Evolutionary conservation across 2,329 filamentous ascomycete species (phyloP).

Genomic region (Byssoonygena ceratinophila): DNA sequence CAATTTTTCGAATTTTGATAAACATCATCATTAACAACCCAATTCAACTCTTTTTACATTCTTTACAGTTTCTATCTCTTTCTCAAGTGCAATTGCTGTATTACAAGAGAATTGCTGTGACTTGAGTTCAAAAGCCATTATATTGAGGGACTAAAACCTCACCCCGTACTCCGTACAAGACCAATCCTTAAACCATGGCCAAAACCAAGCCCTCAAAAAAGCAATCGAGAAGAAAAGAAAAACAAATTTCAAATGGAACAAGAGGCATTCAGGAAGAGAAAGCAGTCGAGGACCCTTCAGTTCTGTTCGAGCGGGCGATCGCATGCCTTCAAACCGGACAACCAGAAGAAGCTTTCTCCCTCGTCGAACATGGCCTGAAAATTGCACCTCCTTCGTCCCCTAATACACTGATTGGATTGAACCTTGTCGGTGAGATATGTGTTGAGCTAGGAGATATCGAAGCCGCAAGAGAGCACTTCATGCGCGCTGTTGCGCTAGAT

Average conservation of each 20-base stretch:
- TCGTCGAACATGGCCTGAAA: constrained; percentile 45
- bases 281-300: constrained; percentile 42
- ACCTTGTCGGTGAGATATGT: constrained; percentile 68
- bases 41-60: neutral
- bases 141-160: neutral
- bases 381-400: constrained; percentile 26
- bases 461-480: constrained; percentile 60
- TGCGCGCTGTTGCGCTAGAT: constrained; percentile 64
- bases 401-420: constrained; percentile 49
- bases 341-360: constrained; percentile 46
- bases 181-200: constrained; percentile 35
- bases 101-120: neutral
- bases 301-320: constrained; percentile 48
- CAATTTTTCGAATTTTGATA: neutral
- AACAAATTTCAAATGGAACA: constrained; percentile 36
- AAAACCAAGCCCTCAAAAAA: constrained; percentile 44
- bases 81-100: neutral
- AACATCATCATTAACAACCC: neutral
- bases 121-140: neutral
- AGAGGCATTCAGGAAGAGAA: constrained; percentile 32
- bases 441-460: constrained; percentile 75
- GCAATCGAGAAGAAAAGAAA: constrained; percentile 32
- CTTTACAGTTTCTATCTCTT: neutral
- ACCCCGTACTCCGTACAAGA: neutral
- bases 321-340: constrained; percentile 49